Percentiles rank a stretch among this genome's conserved stretches.
phyloP scores from a whole-genome alignment of 2,329 filamentous ascomycete species.

The Podosphaera xanthii region DNA sequence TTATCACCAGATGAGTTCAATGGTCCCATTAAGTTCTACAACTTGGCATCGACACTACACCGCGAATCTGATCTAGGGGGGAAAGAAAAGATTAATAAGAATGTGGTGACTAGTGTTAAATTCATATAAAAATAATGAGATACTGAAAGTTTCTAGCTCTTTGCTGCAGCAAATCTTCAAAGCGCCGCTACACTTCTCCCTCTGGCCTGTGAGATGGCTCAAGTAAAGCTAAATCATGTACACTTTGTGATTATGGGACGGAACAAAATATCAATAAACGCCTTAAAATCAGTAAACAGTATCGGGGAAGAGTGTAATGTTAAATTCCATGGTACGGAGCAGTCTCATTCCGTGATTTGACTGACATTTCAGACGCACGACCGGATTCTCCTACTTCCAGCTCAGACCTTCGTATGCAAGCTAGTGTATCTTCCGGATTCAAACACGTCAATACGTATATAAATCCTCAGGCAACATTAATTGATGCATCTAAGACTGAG shows the following conservation, averaged over 20 bases:
- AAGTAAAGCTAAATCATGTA: constrained; percentile 44
- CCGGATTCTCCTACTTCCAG: constrained; percentile 51
- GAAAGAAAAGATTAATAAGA: constrained; percentile 30
- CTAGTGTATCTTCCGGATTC: constrained; percentile 40
- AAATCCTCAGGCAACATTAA: constrained; percentile 43
- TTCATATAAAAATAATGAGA: neutral
- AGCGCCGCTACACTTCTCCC: constrained; percentile 54
- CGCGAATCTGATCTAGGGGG: constrained; percentile 31
- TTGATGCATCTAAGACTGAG: constrained; percentile 45
- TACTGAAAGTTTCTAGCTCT: constrained; percentile 24
- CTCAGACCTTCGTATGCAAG: constrained; percentile 43
- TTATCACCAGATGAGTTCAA: constrained; percentile 29
- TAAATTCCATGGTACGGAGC: constrained; percentile 26
- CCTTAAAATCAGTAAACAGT: constrained; percentile 56
- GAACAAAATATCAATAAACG: constrained; percentile 42
- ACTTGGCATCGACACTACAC: constrained; percentile 40
- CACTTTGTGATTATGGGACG: constrained; percentile 64
- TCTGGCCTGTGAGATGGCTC: constrained; percentile 69
- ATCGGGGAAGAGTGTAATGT: constrained; percentile 48
- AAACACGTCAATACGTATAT: constrained; percentile 52
- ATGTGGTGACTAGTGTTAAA: constrained; percentile 32
- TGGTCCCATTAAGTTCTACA: constrained; percentile 45
- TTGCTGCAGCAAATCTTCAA: constrained; percentile 50
- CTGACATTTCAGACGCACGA: constrained; percentile 38
- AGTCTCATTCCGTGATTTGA: neutral